Evolutionary conservation across 208 protist species (phyloP), one percentile per base, ranked within the genome.

Genomic region (Leptomonas pyrrhocoris): DNA sequence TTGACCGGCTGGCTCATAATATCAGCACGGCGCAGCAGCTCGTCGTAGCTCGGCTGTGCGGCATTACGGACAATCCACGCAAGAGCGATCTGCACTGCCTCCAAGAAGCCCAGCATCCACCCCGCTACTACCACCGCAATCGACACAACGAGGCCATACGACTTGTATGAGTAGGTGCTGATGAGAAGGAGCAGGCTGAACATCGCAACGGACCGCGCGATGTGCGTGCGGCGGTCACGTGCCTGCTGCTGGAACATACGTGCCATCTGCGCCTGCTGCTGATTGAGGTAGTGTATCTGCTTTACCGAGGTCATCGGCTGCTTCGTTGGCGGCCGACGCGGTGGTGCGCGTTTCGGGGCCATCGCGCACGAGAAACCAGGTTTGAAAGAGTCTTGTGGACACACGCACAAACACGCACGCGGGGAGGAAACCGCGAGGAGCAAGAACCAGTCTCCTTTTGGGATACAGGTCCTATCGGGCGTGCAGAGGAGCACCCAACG

Each of bases 1-100:
- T 68, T 80, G n/a, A 94, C 86, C 7, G 94, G 94, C 66, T 95
- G 74, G n/a, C 77, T 77, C 80, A 97, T 83, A 28, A 90, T 94
- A 71, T 98, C 93, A 2, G 89, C 92, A 18, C 92, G 85, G 18
- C 86, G 83, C 45, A 96, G 81, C 27, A 88, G 77, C 15, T 93
- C 84, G 59, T 74, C 66, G 71, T 90, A 94, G 43, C 79, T 78
- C 0, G 76, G 71, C 49, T 60, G 49, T 30, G 62, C 72, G 13
- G 56, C 66, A 13, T 60, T 66, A 5, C 59, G 60, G 2, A 73
- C 50, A 8, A 85, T 55, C 63, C 66, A 76, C 0, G 55, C 21
- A 50, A 79, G 19, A 9, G 42, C n/a, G 28, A 67, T 48, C 18
- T 62, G 69, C 21, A 60, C n/a, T 15, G 70, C 21, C 38, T 77